Evolutionary conservation across 1,284 basidiomycete genomes (phyloP), one percentile per base, ranked within the genome.

Genomic region (Exobasidium rhododendri): DNA sequence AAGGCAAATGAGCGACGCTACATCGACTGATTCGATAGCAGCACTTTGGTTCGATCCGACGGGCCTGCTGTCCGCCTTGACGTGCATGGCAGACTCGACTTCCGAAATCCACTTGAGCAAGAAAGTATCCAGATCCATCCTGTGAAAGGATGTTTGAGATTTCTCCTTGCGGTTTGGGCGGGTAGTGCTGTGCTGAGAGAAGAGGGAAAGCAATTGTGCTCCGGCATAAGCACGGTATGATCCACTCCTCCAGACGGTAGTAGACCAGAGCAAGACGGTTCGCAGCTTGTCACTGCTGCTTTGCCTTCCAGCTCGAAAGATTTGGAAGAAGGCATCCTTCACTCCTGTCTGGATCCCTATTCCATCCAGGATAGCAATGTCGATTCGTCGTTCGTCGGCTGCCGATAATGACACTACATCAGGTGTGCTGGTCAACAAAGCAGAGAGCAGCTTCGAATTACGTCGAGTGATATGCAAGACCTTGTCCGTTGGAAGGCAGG

Each of bases 51-150:
- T 50, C 28, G 20, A 20, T 20, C 13, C n/a, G n/a, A n/a, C n/a
- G n/a, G n/a, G n/a, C n/a, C n/a, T n/a, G 13, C 47, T 24, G 14
- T 50, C 47, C 24, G 22, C 24, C 13, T 13, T 50, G 50, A 20
- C 53, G 51, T 2, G 50, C 2, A 26, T 50, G 11, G 56, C 49
- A 11, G 61, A 56, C 26, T 75, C 73, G 22, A 75, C 69, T 26
- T 70, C 66, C 11, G 66, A 89, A 28, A 94, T 83, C 92, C 92
- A 94, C 60, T 89, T 87, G 75, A 93, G 92, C 1, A 94, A 61
- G 59, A 71, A 61, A 17, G 64, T 61, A 31, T 74, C 68, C 32
- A 71, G 59, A 28, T 71, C 85, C 55, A 87, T 24, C n/a, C 26
- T 43, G n/a, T 7, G n/a, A 46, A 20, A 45, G 22, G 31, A 14